Conservation (phyloP, 2,329 filamentous ascomycete species). For the Verticillium klebahnii region DNA sequence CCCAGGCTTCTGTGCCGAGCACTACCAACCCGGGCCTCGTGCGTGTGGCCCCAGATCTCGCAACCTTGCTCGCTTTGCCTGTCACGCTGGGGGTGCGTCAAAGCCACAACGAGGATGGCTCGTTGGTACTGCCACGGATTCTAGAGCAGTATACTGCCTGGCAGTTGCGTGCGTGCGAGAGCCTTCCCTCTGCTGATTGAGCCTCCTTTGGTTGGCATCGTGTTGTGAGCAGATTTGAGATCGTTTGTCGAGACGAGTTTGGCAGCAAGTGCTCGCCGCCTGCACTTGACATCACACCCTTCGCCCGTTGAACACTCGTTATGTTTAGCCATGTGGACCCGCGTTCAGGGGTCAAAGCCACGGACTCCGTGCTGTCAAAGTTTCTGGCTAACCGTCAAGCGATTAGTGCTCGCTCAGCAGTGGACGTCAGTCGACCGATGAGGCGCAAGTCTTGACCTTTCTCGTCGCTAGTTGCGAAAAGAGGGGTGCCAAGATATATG, state of each 20-base stretch:
- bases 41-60: neutral
- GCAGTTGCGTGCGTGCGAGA: no score
- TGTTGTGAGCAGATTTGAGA: neutral
- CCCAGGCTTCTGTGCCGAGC: neutral
- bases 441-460: neutral
- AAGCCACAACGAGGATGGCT: neutral
- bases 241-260: neutral
- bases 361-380: neutral
- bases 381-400: neutral
- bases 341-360: neutral
- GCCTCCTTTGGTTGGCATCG: neutral
- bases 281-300: neutral
- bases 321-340: neutral
- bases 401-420: neutral
- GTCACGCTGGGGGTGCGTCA: neutral
- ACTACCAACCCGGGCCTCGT: neutral
- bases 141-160: no score
- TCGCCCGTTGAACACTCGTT: neutral
- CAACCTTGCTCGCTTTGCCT: neutral
- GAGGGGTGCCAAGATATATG: neutral
- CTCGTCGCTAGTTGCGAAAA: neutral
- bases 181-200: no score
- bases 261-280: neutral
- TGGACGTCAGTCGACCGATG: neutral
- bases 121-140: no score